Conservation (phyloP, 192 early-diverging fungal species). For the Coemansia sp. region DNA sequence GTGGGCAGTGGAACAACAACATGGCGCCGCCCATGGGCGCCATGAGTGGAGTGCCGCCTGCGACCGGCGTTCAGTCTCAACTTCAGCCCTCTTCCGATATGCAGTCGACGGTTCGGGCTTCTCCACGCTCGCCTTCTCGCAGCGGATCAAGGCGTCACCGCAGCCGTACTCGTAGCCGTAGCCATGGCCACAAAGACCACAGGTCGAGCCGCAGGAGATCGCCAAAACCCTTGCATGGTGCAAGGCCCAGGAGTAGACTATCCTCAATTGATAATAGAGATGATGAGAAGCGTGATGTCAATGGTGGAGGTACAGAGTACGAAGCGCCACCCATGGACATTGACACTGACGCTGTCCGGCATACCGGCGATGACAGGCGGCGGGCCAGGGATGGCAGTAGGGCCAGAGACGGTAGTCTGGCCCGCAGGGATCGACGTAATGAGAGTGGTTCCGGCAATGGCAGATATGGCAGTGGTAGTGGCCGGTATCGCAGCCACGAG, state of each 20-base stretch:
- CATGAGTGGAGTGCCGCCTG: not conserved
- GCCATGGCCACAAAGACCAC: not conserved
- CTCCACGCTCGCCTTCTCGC: not conserved
- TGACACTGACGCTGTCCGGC: not conserved
- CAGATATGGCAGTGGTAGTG: not conserved
- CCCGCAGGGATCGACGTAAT: not conserved
- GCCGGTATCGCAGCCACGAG: constrained; percentile 2
- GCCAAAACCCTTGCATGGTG: constrained; percentile 1
- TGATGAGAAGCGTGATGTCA: constrained; percentile 8
- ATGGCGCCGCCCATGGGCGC: constrained; percentile 1
- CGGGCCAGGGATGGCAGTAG: constrained; percentile 11
- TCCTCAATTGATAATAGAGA: constrained; percentile 5
- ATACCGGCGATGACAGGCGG: not conserved
- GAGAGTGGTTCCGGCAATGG: not conserved
- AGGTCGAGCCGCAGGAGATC: constrained; percentile 12
- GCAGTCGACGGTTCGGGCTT: not conserved
- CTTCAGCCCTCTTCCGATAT: not conserved
- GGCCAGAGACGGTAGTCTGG: not conserved
- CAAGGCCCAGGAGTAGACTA: constrained; percentile 5
- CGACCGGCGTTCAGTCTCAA: not conserved
- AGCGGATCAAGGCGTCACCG: not conserved
- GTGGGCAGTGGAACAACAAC: constrained; percentile 8
- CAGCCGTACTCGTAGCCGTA: constrained; percentile 8
- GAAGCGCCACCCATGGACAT: constrained; percentile 13
- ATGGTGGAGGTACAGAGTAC: not conserved